Base-by-base conservation (phyloP, 805 yeast genomes). In the Starmerella cellae region DNA sequence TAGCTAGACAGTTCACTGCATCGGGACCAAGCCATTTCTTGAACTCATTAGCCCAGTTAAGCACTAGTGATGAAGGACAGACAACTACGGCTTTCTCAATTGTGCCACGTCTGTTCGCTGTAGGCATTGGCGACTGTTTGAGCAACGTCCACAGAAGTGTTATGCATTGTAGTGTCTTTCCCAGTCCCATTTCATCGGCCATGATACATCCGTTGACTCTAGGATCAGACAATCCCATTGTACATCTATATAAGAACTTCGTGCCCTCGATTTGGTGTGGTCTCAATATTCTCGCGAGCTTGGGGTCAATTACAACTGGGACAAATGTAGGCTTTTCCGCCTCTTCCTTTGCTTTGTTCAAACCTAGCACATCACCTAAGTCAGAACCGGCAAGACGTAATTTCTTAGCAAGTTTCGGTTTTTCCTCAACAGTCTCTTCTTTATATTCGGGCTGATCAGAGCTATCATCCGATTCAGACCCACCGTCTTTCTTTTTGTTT, bases 211-310 rank as follows among this genome's bases (percentile, higher is more conserved):
- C 98, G 55, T 80, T 75, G 0, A 96, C 96, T 27, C 79, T 68
- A 1, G 54, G 53, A 28, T 65, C 63, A 10, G 65, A 48, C 27
- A 87, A 62, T 0, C 98, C 98, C 1, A 95, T 72, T 0, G 94
- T 84, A 61, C 98, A 88, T 42, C 87, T 65, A 55, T 85, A 91
- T 44, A 91, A 63, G 58, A 91, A 91, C 59, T 82, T 75, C 33
- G 88, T 95, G 49, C 98, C 98, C 38, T 88, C 94, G 4, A 91
- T 77, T 60, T 91, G 98, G 66, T 91, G 98, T 1, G 98, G 98
- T 50, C 98, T 73, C 37, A 91, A 66, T 34, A 83, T 77, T 56
- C 81, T 82, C 19, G 91, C 75, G 27, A 91, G 65, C 45, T 70
- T 72, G 0, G 98, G 98, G 59, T 91, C 98, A 37, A 91, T 81